Percentiles rank a stretch among this genome's conserved stretches.
These are phyloP conservation scores for Logfia minima DNA, from an alignment of 129 eudicot genomes.

Conservation along the genomic window DNA sequence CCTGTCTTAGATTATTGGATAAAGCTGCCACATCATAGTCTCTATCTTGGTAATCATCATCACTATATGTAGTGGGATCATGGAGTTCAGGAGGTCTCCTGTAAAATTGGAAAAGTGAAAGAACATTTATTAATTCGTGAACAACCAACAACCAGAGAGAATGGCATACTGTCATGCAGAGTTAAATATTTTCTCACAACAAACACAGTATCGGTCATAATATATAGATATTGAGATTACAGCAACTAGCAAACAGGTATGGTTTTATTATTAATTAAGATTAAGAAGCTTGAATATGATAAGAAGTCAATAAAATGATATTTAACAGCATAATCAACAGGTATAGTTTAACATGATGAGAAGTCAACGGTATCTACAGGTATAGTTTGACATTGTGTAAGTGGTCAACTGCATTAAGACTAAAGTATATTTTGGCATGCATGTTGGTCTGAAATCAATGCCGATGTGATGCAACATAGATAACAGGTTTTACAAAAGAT, in stretches of 20 bases:
- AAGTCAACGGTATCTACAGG: not conserved
- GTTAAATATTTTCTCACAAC: not conserved
- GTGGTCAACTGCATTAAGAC: not conserved
- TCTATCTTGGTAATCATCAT: slow-evolving; percentile 87
- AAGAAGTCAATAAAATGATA: not conserved
- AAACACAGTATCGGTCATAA: not conserved
- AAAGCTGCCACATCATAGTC: slow-evolving; percentile 92
- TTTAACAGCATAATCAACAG: not conserved
- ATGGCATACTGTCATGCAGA: not conserved
- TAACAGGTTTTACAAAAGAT: not conserved
- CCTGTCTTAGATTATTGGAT: slow-evolving; percentile 85
- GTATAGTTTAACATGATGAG: not conserved
- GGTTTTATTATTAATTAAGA: no score
- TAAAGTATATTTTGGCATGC: not conserved
- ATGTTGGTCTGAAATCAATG: not conserved
- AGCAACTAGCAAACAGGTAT: no score
- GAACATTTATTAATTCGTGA: not conserved
- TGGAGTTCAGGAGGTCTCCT: slow-evolving; percentile 91
- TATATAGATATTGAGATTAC: not conserved
- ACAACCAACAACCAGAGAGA: not conserved
- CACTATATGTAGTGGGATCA: slow-evolving; percentile 82
- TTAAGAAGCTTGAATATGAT: not conserved
- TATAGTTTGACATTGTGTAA: not conserved
- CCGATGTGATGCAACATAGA: not conserved
- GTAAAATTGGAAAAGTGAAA: slow-evolving; percentile 19